phyloP scores from a whole-genome alignment of 768 basidiomycete genomes.

The Pulveroboletus frians region DNA sequence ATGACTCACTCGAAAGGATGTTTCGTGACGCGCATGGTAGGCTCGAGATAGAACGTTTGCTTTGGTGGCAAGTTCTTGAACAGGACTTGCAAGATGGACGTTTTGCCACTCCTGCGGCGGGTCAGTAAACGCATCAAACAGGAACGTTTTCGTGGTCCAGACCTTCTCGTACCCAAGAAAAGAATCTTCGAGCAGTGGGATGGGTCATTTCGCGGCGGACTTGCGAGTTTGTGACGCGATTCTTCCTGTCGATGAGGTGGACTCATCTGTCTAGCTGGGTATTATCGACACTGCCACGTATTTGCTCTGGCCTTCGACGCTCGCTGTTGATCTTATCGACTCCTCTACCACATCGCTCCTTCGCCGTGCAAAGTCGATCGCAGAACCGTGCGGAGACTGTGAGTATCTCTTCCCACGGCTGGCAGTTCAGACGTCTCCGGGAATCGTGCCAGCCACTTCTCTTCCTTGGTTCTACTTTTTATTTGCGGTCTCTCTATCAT shows the following conservation, averaged over 20 bases:
- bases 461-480: neutral
- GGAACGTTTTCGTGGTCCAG: neutral
- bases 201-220: conserved; percentile 12
- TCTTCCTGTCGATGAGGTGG: conserved; percentile 8
- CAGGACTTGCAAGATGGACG: conserved; percentile 86
- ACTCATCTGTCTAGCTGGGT: neutral
- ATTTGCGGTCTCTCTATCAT: conserved; percentile 31
- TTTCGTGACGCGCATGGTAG: conserved; percentile 72
- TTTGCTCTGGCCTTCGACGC: no score
- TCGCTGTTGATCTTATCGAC: neutral
- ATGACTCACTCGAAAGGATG: conserved; percentile 72
- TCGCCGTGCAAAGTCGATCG: neutral
- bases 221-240: conserved; percentile 8
- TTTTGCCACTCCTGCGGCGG: conserved; percentile 75
- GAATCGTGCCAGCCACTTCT: neutral
- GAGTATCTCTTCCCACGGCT: conserved; percentile 8
- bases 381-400: neutral
- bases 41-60: conserved; percentile 86
- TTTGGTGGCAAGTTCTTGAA: conserved; percentile 80
- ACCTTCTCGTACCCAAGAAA: conserved; percentile 69
- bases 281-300: conserved; percentile 5
- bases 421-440: neutral
- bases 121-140: neutral
- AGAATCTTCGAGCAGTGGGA: conserved; percentile 58
- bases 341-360: neutral